Conservation (phyloP, 352 stramenopile species). For the Phytophthora litchii region DNA sequence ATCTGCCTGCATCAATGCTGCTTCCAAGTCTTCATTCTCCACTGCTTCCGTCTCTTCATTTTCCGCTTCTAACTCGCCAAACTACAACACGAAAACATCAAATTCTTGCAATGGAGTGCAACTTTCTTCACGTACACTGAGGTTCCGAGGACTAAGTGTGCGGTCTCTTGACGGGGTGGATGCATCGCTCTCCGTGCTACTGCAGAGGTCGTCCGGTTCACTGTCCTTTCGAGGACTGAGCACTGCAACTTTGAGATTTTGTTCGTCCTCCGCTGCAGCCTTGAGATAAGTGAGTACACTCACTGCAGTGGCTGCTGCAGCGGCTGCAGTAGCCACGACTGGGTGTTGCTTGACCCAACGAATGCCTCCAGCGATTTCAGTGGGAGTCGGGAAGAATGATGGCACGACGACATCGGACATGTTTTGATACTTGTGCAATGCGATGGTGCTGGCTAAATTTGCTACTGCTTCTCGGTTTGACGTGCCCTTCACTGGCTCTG, state of each 20-base stretch:
- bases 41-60: conserved; percentile 16
- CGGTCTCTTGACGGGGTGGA: conserved; percentile 52
- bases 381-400: conserved; percentile 82
- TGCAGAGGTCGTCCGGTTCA: conserved; percentile 57
- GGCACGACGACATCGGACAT: conserved; percentile 71
- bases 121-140: conserved; percentile 38
- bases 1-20: conserved; percentile 36
- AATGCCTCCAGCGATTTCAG: conserved; percentile 76
- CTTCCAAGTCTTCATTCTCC: conserved; percentile 21
- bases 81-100: conserved; percentile 28
- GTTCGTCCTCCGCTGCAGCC: conserved; percentile 39
- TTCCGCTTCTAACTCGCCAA: conserved; percentile 38
- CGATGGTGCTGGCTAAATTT: conserved; percentile 12
- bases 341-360: conserved; percentile 78
- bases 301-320: conserved; percentile 68
- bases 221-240: conserved; percentile 15
- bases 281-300: conserved; percentile 74
- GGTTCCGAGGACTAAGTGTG: conserved; percentile 34
- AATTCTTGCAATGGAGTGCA: neutral
- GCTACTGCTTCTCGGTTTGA: neutral
- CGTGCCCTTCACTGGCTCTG: neutral
- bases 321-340: conserved; percentile 69
- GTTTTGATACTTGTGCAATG: conserved; percentile 2
- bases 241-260: conserved; percentile 15
- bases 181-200: conserved; percentile 68